Base-by-base conservation (phyloP, 768 basidiomycete species). In the Serpula lacrymans region DNA sequence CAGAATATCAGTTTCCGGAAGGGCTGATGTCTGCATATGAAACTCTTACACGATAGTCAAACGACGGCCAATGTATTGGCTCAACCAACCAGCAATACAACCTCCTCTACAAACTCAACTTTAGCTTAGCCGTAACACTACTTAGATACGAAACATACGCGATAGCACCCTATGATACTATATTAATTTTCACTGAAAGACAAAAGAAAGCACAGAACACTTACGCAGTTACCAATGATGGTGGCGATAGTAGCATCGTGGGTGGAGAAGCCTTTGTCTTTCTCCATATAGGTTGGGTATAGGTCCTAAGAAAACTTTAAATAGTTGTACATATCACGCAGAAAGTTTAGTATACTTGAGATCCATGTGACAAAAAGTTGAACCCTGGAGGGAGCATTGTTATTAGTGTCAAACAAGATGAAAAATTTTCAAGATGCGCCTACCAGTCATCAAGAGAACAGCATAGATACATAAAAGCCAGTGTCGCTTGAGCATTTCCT, bases 401-500 rank as follows among this genome's bases (percentile, higher is more conserved):
- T 12, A 20, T 40, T 12, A 7, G 34, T 27, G 11, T 21, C 5
- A 10, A 12, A 10, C 6, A 3, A 13, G 32, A 24, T 25, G 47
- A 43, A 51, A n/a, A n/a, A n/a, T n/a, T n/a, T n/a, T n/a, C n/a
- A n/a, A n/a, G n/a, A n/a, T n/a, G n/a, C n/a, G n/a, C 55, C 34
- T 27, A 67, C 68, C 69, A 2, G 82, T 80, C 86, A 92, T 88
- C 41, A 93, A 73, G 34, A 91, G 64, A 14, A 93, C 74, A 1
- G 86, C 85, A 53, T 93, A 94, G 36, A 93, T 79, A 56, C 86
- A 90, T 24, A 87, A 57, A 10, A 80, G 48, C 91, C 90, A 95
- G 55, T 96, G 88, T 10, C 52, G 60, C 66, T 77, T 88, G 22
- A 94, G 64, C 89, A 94, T 95, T 40, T 64, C 67, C 43, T 74